These are phyloP conservation scores for Myrmaecium sp. DNA, from an alignment of 2,329 filamentous ascomycete genomes.

Conservation along the genomic window DNA sequence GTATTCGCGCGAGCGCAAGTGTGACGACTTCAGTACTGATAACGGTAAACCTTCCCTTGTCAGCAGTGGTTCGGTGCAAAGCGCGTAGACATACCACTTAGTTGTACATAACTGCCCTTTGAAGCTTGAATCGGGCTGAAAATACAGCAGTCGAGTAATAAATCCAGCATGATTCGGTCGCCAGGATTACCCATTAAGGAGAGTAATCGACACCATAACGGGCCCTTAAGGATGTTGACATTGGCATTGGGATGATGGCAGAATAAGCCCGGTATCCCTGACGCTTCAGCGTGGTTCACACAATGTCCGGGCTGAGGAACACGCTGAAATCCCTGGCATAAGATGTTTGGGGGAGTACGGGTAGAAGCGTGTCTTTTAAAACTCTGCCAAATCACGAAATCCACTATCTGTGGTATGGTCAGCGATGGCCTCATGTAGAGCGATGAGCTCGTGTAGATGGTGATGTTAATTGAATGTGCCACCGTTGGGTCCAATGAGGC, in stretches of 20 bases:
- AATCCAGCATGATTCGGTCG: slow-evolving; percentile 58
- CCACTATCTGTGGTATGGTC: slow-evolving; percentile 26
- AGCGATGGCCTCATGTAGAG: slow-evolving; percentile 10
- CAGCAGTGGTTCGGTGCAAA: too few relatives aligned
- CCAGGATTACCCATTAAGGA: slow-evolving; percentile 57
- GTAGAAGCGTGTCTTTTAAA: slow-evolving; percentile 41
- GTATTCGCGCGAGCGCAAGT: slow-evolving; percentile 3
- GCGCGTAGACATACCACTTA: slow-evolving; percentile 62
- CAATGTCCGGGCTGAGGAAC: slow-evolving; percentile 15
- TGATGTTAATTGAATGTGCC: too few relatives aligned
- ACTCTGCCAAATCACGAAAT: slow-evolving; percentile 50
- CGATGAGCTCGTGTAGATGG: background rate
- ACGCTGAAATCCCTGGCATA: slow-evolving; percentile 69
- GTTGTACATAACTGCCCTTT: slow-evolving; percentile 54
- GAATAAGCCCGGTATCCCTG: slow-evolving; percentile 49
- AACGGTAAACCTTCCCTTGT: slow-evolving; percentile 31
- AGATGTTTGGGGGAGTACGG: slow-evolving; percentile 50
- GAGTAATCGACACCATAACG: slow-evolving; percentile 61
- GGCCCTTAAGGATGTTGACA: slow-evolving; percentile 48
- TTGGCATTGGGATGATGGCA: slow-evolving; percentile 51
- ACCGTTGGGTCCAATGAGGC: slow-evolving; percentile 2
- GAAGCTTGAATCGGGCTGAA: slow-evolving; percentile 47
- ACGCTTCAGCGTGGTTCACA: slow-evolving; percentile 15
- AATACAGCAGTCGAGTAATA: slow-evolving; percentile 62
- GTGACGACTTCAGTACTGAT: slow-evolving; percentile 30